Evolutionary conservation across 2,329 filamentous ascomycete species (phyloP).

Genomic region (Aspergillus sp.): DNA sequence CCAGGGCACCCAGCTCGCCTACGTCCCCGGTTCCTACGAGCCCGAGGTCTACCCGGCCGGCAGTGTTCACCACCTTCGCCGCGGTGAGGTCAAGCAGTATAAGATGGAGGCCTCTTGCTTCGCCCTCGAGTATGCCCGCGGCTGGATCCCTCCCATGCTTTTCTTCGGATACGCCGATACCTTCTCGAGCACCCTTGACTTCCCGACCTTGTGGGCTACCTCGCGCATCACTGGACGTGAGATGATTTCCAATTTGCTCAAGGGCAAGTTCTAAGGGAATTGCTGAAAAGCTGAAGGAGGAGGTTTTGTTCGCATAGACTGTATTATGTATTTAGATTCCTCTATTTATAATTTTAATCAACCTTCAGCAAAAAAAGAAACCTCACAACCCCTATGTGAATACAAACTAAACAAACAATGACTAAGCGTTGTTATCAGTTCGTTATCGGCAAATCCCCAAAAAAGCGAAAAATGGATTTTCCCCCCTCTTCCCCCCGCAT

Average conservation of each 20-base stretch:
- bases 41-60: conserved; percentile 40
- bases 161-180: conserved; percentile 85
- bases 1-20: conserved; percentile 39
- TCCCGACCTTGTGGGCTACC: conserved; percentile 83
- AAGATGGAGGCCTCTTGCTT: conserved; percentile 45
- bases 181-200: conserved; percentile 76
- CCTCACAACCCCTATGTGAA: not conserved
- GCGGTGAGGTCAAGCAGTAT: conserved; percentile 75
- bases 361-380: not conserved
- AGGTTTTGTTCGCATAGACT: not conserved
- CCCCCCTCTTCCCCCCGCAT: conserved; percentile 11
- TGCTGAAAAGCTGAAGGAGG: not conserved
- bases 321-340: conserved; percentile 4
- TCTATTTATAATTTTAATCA: conserved; percentile 1
- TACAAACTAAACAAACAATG: conserved; percentile 18
- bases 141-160: conserved; percentile 92
- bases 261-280: conserved; percentile 64
- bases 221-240: conserved; percentile 69
- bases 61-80: conserved; percentile 40
- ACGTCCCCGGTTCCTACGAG: conserved; percentile 38
- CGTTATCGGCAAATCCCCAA: conserved; percentile 7
- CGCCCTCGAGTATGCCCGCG: conserved; percentile 47
- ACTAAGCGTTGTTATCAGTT: conserved; percentile 17
- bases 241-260: conserved; percentile 72
- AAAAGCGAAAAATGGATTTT: conserved; percentile 6